Evolutionary conservation across 805 yeast species (phyloP), one percentile per base, ranked within the genome.

Genomic region (Ogataea glucozyma): DNA sequence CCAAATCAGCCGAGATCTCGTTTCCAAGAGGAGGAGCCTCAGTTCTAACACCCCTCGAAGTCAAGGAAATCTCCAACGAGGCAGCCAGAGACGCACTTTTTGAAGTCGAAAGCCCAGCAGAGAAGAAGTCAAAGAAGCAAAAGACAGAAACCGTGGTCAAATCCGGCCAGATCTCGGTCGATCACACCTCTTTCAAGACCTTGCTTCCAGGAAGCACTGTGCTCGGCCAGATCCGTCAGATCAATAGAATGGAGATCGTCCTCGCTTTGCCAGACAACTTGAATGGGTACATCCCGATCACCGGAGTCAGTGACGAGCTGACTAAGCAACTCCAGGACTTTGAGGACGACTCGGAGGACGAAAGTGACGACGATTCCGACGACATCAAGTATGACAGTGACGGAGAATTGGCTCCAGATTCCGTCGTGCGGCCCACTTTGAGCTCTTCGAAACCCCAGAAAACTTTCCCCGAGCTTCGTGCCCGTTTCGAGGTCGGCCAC

Each of bases 1-100:
- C 56, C 7, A 58, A 52, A 18, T 49, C 60, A 11, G 65, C 63
- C 46, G 87, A 82, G 44, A 69, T 73, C 31, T 72, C 85, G 10
- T 93, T 93, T 61, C 99, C 99, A 38, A 85, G 99, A 79, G 99
- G 99, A 55, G 99, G 99, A 38, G 80, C 84, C 10, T 78, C 91
- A 20, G 87, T 81, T 19, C 75, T 93, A 58, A 79, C 96, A 3
- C 89, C 98, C 6, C 69, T 93, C 52, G 99, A 93, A 66, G 81
- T 88, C 52, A 89, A 88, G 62, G 93, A 88, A 60, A 91, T 91
- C 39, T 83, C 96, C 30, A 89, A 88, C 61, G 95, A 91, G 65
- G 99, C 91, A 37, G 82, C 90, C 17, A 79, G 78, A 49, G 99
- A 93, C 67, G 93, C 87, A 30, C 69, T 90, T 38, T 86, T 87